Conservation (phyloP, 345 rosid species). For the Rhizophora apiculata region DNA sequence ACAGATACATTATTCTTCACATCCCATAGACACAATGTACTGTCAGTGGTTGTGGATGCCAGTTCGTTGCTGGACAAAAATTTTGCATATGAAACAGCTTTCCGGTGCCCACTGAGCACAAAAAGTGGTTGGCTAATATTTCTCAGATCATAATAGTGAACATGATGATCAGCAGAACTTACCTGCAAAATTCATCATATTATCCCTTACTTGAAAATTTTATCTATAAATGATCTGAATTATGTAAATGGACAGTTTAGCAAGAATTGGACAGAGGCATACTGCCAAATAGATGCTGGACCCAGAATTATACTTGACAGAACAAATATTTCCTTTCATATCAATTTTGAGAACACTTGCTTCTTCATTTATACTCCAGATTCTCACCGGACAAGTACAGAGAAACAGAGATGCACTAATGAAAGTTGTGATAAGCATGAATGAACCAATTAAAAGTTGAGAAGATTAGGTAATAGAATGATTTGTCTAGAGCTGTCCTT, state of each 20-base stretch:
- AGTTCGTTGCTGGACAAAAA: slow-evolving; percentile 78
- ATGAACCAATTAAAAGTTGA: not conserved
- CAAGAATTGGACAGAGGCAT: slow-evolving; percentile 10
- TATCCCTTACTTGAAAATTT: not conserved
- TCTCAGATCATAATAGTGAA: slow-evolving; percentile 79
- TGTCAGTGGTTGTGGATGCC: slow-evolving; percentile 94
- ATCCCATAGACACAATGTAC: slow-evolving; percentile 86
- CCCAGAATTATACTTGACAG: slow-evolving; percentile 94
- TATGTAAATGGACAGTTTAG: not conserved
- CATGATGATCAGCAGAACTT: slow-evolving; percentile 89
- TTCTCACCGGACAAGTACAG: slow-evolving; percentile 58
- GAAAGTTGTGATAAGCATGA: not conserved
- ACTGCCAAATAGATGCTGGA: slow-evolving; percentile 87
- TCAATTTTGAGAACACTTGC: slow-evolving; percentile 82
- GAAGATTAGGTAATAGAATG: slow-evolving; percentile 8
- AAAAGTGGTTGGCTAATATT: slow-evolving; percentile 73
- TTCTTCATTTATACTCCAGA: slow-evolving; percentile 90
- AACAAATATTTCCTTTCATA: slow-evolving; percentile 92
- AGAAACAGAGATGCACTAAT: slow-evolving; percentile 8
- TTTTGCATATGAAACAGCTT: slow-evolving; percentile 87
- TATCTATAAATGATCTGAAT: too few relatives aligned
- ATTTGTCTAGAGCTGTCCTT: not conserved
- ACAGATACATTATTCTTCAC: slow-evolving; percentile 76
- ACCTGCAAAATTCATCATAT: slow-evolving; percentile 46
- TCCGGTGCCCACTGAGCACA: slow-evolving; percentile 79